phyloP scores from a whole-genome alignment of 2,329 filamentous ascomycete genomes.

The Elsinoe ampelina region DNA sequence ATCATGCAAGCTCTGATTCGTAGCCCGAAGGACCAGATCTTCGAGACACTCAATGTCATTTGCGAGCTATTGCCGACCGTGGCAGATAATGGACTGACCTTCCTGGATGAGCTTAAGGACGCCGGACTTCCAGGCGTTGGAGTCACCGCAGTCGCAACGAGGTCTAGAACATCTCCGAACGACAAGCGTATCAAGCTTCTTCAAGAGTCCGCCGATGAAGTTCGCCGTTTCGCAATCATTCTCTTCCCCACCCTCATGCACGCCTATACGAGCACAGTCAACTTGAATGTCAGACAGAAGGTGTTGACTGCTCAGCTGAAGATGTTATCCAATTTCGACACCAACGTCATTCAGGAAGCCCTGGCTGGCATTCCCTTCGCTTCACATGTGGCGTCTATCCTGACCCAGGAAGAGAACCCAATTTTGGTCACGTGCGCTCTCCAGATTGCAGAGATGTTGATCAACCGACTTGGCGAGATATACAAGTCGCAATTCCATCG shows the following conservation, averaged over 20 bases:
- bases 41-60: slow-evolving; percentile 93
- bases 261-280: slow-evolving; percentile 95
- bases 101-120: slow-evolving; percentile 41
- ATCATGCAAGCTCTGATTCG: slow-evolving; percentile 99
- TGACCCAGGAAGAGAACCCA: slow-evolving; percentile 90
- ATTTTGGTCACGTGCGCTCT: slow-evolving; percentile 78
- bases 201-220: slow-evolving; percentile 71
- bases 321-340: slow-evolving; percentile 94
- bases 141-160: slow-evolving; percentile 33
- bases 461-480: slow-evolving; percentile 73
- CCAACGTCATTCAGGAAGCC: slow-evolving; percentile 72
- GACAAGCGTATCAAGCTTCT: slow-evolving; percentile 77
- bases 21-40: slow-evolving; percentile 87
- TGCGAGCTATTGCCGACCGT: slow-evolving; percentile 83
- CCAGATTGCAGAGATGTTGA: slow-evolving; percentile 78
- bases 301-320: slow-evolving; percentile 93
- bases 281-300: slow-evolving; percentile 86
- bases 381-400: slow-evolving; percentile 86
- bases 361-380: slow-evolving; percentile 84
- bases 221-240: slow-evolving; percentile 86
- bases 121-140: slow-evolving; percentile 41
- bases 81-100: slow-evolving; percentile 47
- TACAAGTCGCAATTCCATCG: slow-evolving; percentile 96
- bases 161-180: slow-evolving; percentile 51
- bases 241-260: slow-evolving; percentile 91